Conservation (phyloP, 495 filamentous ascomycete genomes). For the Aspergillus sclerotiicarbonarius region DNA sequence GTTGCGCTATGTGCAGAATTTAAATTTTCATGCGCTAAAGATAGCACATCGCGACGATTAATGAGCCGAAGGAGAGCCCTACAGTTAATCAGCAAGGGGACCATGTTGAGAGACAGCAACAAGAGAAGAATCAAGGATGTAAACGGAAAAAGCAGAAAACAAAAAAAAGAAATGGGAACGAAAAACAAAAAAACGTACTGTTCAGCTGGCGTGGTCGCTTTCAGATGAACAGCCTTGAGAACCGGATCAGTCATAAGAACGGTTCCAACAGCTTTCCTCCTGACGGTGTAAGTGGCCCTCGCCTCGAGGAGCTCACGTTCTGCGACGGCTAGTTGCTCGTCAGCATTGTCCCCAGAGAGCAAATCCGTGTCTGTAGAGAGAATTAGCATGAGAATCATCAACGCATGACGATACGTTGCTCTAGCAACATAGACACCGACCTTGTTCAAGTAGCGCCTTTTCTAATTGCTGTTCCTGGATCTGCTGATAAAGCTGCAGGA, state of each 20-base stretch:
- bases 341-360: conserved; percentile 42
- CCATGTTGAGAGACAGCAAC: too few relatives aligned
- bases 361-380: conserved; percentile 28
- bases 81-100: conserved; percentile 9
- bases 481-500: conserved; percentile 66
- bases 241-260: conserved; percentile 69
- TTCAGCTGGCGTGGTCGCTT: conserved; percentile 63
- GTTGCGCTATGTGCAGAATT: conserved; percentile 48
- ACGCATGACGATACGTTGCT: conserved; percentile 3
- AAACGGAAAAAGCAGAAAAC: not conserved
- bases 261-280: conserved; percentile 62
- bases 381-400: conserved; percentile 6
- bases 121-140: too few relatives aligned
- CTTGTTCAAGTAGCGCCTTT: conserved; percentile 62
- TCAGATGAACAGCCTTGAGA: conserved; percentile 72
- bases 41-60: conserved; percentile 64
- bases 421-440: conserved; percentile 20
- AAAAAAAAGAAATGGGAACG: not conserved
- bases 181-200: conserved; percentile 46
- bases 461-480: conserved; percentile 69
- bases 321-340: conserved; percentile 51
- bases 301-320: conserved; percentile 67
- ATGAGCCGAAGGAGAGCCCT: conserved; percentile 66
- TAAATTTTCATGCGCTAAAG: conserved; percentile 57
- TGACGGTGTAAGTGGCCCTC: conserved; percentile 63